A percentile compares a stretch with the other conserved stretches of the same genome.
phyloP scores from a whole-genome alignment of 129 eudicot genomes.

The Ambrosia artemisiifolia region DNA sequence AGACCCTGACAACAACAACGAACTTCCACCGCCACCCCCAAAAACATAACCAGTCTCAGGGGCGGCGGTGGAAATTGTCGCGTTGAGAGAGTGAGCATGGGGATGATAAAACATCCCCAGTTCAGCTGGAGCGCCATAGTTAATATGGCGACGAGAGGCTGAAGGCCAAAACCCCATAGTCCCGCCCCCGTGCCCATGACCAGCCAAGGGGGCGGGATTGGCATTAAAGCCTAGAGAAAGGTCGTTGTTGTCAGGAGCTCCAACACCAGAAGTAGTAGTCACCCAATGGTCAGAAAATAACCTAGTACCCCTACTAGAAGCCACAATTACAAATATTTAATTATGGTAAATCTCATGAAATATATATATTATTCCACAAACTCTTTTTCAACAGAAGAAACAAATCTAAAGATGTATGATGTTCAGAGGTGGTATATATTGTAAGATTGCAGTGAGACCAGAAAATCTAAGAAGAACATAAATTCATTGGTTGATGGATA shows the following conservation, averaged over 20 bases:
- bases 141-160: no score
- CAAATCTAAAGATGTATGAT: slow-evolving; percentile 1
- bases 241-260: no score
- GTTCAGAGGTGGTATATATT: neutral
- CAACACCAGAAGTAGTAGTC: slow-evolving; percentile 4
- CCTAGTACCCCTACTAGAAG: no score
- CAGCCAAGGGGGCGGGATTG: no score
- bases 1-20: no score
- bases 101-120: neutral
- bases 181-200: neutral
- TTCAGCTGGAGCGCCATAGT: slow-evolving; percentile 10
- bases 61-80: neutral
- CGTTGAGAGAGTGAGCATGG: neutral
- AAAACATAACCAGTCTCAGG: neutral
- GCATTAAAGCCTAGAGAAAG: no score
- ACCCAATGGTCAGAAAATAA: no score
- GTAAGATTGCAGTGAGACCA: neutral
- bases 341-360: no score
- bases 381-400: slow-evolving; percentile 9
- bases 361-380: neutral
- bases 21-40: neutral
- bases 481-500: slow-evolving; percentile 3
- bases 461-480: neutral
- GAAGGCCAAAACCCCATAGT: no score
- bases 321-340: no score